Conservation (phyloP, 2,329 filamentous ascomycete genomes). For the Aspergillus neotritici region DNA sequence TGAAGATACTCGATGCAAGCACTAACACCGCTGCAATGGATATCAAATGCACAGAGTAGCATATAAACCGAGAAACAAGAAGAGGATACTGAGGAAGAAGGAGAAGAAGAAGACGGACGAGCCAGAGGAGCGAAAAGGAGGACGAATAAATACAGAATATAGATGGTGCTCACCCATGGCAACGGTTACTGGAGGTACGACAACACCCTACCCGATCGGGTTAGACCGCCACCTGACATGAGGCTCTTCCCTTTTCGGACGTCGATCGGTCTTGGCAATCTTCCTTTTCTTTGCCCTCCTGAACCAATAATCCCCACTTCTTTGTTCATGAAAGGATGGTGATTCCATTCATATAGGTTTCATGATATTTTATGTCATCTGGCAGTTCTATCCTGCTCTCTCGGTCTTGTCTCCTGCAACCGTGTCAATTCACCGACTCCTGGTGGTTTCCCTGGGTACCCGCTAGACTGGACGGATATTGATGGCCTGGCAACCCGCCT, state of each 20-base stretch:
- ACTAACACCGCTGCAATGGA: slow-evolving; percentile 17
- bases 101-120: slow-evolving; percentile 15
- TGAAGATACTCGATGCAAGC: slow-evolving; percentile 16
- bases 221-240: slow-evolving; percentile 42
- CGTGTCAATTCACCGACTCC: not conserved
- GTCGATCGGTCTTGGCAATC: slow-evolving; percentile 26
- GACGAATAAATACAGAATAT: slow-evolving; percentile 35
- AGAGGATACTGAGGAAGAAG: slow-evolving; percentile 21
- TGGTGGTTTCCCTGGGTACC: not conserved
- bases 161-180: slow-evolving; percentile 32
- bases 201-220: slow-evolving; percentile 33
- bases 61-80: slow-evolving; percentile 19
- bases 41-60: slow-evolving; percentile 30
- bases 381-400: not conserved
- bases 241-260: slow-evolving; percentile 46
- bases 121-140: slow-evolving; percentile 9
- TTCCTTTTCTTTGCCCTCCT: slow-evolving; percentile 8
- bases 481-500: slow-evolving; percentile 28
- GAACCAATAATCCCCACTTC: slow-evolving; percentile 1
- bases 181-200: slow-evolving; percentile 36
- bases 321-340: not conserved
- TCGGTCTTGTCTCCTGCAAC: not conserved
- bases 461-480: slow-evolving; percentile 3
- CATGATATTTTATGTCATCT: not conserved
- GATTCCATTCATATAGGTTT: too few relatives aligned